These are phyloP conservation scores for Phytophthora pluvialis DNA, from an alignment of 352 stramenopile species.

Conservation along the genomic window DNA sequence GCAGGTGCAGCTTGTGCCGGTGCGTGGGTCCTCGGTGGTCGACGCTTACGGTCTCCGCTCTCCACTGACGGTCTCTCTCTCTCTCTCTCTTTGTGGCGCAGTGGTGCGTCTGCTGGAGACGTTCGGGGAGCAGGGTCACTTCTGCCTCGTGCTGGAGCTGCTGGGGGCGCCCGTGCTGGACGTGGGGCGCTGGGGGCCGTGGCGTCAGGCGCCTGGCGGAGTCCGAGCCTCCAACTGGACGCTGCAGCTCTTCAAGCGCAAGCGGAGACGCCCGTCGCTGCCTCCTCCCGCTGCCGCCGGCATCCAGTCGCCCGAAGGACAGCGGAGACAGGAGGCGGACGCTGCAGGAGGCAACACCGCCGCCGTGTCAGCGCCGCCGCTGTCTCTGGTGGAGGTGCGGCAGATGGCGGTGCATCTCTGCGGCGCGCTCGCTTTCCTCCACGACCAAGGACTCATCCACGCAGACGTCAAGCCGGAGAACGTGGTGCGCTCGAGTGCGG, in stretches of 20 bases:
- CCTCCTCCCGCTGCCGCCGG: neutral
- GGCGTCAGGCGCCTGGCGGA: slow-evolving; percentile 87
- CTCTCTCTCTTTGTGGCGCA: neutral
- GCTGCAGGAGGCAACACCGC: neutral
- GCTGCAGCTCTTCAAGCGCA: slow-evolving; percentile 33
- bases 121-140: slow-evolving; percentile 60
- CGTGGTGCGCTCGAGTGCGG: slow-evolving; percentile 42
- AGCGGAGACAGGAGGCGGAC: slow-evolving; percentile 6
- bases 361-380: slow-evolving; percentile 21
- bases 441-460: slow-evolving; percentile 69
- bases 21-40: slow-evolving; percentile 11
- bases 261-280: slow-evolving; percentile 17
- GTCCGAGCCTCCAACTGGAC: slow-evolving; percentile 17
- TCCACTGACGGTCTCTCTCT: slow-evolving; percentile 5
- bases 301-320: slow-evolving; percentile 19
- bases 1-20: slow-evolving; percentile 44
- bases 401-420: slow-evolving; percentile 72
- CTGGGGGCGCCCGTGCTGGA: slow-evolving; percentile 91
- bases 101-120: slow-evolving; percentile 63
- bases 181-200: slow-evolving; percentile 92
- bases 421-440: slow-evolving; percentile 65
- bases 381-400: slow-evolving; percentile 49
- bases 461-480: slow-evolving; percentile 85
- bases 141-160: slow-evolving; percentile 77
- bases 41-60: neutral